A percentile compares a stretch with the other conserved stretches of the same genome.
Conservation (phyloP, 2,329 filamentous ascomycete genomes). For the Aspergillus sp. region DNA sequence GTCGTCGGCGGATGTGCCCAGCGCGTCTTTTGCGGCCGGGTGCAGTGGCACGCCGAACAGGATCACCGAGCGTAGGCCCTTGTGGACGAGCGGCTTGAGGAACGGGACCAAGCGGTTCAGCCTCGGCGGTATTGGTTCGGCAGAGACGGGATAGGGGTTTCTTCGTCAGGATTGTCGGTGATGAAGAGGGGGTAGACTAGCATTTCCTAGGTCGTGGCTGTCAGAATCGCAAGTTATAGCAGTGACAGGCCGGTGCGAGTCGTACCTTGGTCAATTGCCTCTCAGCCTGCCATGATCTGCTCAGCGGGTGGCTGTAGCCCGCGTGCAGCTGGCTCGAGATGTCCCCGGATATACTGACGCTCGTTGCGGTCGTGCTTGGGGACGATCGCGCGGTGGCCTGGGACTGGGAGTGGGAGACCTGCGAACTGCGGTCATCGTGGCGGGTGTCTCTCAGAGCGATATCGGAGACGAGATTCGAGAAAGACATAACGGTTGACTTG, state of each 20-base stretch:
- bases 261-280: conserved; percentile 73
- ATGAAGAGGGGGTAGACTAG: conserved; percentile 97
- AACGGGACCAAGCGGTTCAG: conserved; percentile 77
- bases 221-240: conserved; percentile 3
- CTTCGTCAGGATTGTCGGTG: conserved; percentile 87
- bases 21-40: conserved; percentile 73
- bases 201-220: conserved; percentile 65
- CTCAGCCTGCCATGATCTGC: conserved; percentile 73
- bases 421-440: conserved; percentile 34
- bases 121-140: conserved; percentile 85
- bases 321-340: conserved; percentile 77
- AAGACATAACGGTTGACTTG: no score
- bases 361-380: conserved; percentile 40
- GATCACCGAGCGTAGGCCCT: conserved; percentile 86
- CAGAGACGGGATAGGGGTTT: conserved; percentile 79
- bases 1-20: conserved; percentile 88
- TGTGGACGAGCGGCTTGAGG: conserved; percentile 75
- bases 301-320: conserved; percentile 71
- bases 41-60: conserved; percentile 87
- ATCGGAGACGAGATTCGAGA: conserved; percentile 42
- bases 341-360: conserved; percentile 49
- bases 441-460: conserved; percentile 37
- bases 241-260: not conserved
- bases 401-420: conserved; percentile 33
- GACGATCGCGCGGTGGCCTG: conserved; percentile 34